Evolutionary conservation across 306 rosid genomes (phyloP), one percentile per base, ranked within the genome.

Genomic region (Ammopiptanthus mongolicus): DNA sequence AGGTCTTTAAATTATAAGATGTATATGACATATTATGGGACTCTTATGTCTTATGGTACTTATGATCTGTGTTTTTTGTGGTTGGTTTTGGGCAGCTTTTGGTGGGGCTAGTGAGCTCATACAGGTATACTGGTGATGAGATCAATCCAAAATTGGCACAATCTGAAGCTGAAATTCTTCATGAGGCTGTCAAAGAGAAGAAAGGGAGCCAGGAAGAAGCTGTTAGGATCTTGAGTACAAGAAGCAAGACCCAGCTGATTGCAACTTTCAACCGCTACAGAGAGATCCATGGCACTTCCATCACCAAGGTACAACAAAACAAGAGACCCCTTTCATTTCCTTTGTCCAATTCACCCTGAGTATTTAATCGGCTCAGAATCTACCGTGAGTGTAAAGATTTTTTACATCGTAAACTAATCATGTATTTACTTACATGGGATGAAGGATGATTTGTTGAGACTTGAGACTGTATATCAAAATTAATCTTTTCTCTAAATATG

Each of bases 201-300:
- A 78, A 74, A 25, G 81, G 84, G 31, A 75, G 80, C 42, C 66
- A 69, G 66, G 98, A 89, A 50, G 98, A 93, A 79, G 81, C 88
- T 23, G 79, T 89, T 10, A 86, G 95, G 84, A 82, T 89, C 75
- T 70, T 90, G 33, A 88, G 81, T 36, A 91, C 97, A 25, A 88
- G 95, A 78, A 89, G 97, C 87, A 91, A 80, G 82, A 77, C 81
- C 0, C 84, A 81, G 8, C 22, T 81, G 0, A 37, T 75, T 42
- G 84, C 84, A n/a, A 81, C 84, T 67, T 91, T 93, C 86, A 93
- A 91, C 71, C 80, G 69, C 19, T 93, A 89, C 82, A 81, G 84
- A 69, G 84, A 81, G 78, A 22, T 60, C 65, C 84, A 81, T 48
- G 88, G 84, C 63, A 57, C 79, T 82, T 86, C 98, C 31, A 84